Conservation (phyloP, 1,139 yeast species). For the Blastobotrys capitulatus region DNA sequence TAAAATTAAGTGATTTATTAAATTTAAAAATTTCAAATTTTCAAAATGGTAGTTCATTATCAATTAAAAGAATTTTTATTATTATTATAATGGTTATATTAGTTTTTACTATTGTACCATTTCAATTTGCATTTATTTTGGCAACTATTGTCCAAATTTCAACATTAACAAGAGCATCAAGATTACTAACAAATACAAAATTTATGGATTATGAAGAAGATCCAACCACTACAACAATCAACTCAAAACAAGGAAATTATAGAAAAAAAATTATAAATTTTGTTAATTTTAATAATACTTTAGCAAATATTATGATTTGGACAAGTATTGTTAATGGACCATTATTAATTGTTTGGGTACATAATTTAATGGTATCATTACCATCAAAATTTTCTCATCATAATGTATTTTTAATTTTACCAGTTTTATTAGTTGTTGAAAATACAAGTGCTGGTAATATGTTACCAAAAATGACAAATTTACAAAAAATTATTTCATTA, state of each 20-base stretch:
- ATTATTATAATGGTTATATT: slow-evolving; percentile 12
- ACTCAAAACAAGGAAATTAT: neutral
- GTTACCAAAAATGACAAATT: slow-evolving; percentile 17
- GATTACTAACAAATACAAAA: neutral
- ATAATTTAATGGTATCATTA: slow-evolving; percentile 25
- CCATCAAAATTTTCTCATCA: slow-evolving; percentile 24
- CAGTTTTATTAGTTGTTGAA: slow-evolving; percentile 24
- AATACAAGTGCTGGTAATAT: slow-evolving; percentile 20
- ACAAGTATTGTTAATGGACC: slow-evolving; percentile 33
- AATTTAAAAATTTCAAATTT: neutral
- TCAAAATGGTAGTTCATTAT: slow-evolving; percentile 2
- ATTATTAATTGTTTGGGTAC: slow-evolving; percentile 33
- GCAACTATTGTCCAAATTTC: slow-evolving; percentile 37
- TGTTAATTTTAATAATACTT: slow-evolving; percentile 18
- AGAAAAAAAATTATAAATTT: slow-evolving; percentile 7
- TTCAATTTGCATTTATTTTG: slow-evolving; percentile 30
- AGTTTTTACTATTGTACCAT: slow-evolving; percentile 26
- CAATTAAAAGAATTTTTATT: slow-evolving; percentile 10
- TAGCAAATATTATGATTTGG: slow-evolving; percentile 30
- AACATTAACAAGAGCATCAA: slow-evolving; percentile 12
- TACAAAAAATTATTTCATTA: slow-evolving; percentile 18
- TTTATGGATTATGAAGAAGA: neutral
- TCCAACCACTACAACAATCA: neutral
- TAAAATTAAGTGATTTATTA: neutral
- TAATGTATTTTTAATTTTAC: slow-evolving; percentile 30